Percentiles rank a stretch among this genome's conserved stretches.
phyloP scores from a whole-genome alignment of 2,329 filamentous ascomycete genomes.

The Coniosporium tulheliwenetii region DNA sequence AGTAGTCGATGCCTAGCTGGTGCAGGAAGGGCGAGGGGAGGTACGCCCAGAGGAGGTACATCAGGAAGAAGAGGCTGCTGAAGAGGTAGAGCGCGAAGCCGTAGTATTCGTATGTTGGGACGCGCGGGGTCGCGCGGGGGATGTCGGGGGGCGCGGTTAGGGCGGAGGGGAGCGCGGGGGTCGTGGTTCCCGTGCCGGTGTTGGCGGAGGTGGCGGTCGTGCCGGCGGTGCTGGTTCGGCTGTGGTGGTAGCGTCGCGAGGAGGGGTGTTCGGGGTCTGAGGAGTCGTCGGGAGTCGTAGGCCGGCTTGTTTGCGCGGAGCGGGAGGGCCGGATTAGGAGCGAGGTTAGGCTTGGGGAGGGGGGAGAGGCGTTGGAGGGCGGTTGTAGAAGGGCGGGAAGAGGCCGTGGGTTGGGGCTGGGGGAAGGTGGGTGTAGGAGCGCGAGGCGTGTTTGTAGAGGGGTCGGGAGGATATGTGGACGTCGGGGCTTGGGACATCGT shows the following conservation, averaged over 20 bases:
- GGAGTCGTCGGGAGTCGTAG: constrained; percentile 81
- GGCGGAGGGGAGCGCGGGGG: constrained; percentile 36
- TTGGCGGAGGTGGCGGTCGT: constrained; percentile 14
- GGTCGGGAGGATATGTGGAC: constrained; percentile 14
- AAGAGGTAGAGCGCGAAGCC: constrained; percentile 94
- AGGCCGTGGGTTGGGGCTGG: constrained; percentile 24
- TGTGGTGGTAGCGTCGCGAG: not conserved
- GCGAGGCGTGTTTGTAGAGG: constrained; percentile 25
- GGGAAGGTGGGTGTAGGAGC: constrained; percentile 27
- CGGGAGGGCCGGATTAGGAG: constrained; percentile 60
- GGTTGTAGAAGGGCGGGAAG: constrained; percentile 86
- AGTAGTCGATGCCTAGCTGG: constrained; percentile 88
- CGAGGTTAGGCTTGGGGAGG: constrained; percentile 82
- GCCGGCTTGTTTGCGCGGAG: constrained; percentile 53
- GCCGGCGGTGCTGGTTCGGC: constrained; percentile 4
- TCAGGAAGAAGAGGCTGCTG: constrained; percentile 62
- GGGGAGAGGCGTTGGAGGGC: constrained; percentile 91
- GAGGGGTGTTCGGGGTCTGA: constrained; percentile 49
- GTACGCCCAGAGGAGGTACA: constrained; percentile 70
- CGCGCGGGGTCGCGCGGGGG: constrained; percentile 74
- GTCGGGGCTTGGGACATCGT: constrained; percentile 10
- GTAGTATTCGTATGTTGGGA: constrained; percentile 99
- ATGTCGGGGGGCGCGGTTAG: constrained; percentile 44
- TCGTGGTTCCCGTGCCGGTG: constrained; percentile 41
- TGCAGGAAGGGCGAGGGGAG: constrained; percentile 84